Conservation (phyloP, 2,329 filamentous ascomycete genomes). For the Trichoderma atrobrunneum region DNA sequence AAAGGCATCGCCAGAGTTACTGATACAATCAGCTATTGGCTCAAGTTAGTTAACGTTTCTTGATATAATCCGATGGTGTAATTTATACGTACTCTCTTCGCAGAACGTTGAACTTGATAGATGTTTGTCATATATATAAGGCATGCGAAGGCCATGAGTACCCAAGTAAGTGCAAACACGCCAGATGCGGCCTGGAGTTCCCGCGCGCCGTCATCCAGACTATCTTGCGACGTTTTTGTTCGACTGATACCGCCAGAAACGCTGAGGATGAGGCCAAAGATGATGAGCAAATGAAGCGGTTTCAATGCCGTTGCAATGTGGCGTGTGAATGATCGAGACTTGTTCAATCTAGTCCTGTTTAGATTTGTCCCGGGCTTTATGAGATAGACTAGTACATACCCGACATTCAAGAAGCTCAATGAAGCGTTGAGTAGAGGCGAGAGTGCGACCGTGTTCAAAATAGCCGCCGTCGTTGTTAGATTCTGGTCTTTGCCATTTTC, state of each 20-base stretch:
- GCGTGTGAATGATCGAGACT: neutral
- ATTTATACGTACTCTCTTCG: neutral
- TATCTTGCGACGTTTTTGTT: neutral
- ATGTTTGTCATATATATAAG: neutral
- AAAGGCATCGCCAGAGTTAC: neutral
- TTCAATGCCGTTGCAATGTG: neutral
- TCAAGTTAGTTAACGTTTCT: neutral
- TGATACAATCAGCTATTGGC: neutral
- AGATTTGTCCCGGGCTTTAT: neutral
- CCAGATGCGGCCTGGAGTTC: neutral
- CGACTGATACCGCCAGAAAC: neutral
- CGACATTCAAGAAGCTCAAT: neutral
- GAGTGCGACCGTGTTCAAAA: neutral
- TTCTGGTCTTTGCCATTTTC: neutral
- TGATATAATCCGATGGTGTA: neutral
- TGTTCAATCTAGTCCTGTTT: neutral
- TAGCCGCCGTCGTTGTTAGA: neutral
- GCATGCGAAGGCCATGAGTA: neutral
- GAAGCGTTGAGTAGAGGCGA: neutral
- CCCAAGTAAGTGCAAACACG: neutral
- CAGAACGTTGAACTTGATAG: neutral
- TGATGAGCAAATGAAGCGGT: neutral
- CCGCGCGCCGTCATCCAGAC: neutral
- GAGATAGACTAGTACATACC: neutral
- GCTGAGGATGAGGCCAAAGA: neutral